Conservation (phyloP, 768 basidiomycete species). For the Suillus paluster region DNA sequence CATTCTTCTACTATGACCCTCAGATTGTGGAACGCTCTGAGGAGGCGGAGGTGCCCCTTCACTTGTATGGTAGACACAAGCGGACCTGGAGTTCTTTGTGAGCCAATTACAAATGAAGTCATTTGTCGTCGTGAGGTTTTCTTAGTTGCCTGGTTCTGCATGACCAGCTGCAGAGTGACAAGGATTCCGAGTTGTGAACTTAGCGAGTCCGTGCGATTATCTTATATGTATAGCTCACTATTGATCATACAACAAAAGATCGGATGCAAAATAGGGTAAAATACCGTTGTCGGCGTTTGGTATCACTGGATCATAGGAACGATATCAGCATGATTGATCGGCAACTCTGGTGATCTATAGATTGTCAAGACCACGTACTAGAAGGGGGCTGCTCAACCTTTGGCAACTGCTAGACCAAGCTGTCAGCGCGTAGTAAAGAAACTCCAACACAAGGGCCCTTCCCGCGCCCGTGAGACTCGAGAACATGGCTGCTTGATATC, state of each 20-base stretch:
- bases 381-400: not conserved
- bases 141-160: not conserved
- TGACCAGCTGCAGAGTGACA: not conserved
- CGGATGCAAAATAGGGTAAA: not conserved
- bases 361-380: not conserved
- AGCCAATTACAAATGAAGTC: constrained; percentile 24
- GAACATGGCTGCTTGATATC: not conserved
- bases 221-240: constrained; percentile 2
- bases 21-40: constrained; percentile 37
- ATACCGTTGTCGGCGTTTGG: not conserved
- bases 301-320: not conserved
- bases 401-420: not conserved
- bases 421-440: not conserved
- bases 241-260: not conserved
- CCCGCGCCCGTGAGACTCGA: not conserved
- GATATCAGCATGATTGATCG: not conserved
- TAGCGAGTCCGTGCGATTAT: not conserved
- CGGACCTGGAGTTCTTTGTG: constrained; percentile 20
- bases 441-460: not conserved
- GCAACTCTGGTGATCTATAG: not conserved
- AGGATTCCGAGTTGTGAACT: not conserved
- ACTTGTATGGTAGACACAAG: constrained; percentile 38
- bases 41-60: constrained; percentile 39
- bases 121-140: not conserved
- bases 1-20: constrained; percentile 31